These are phyloP conservation scores for Bruguiera gymnorhiza DNA, from an alignment of 345 rosid genomes.

Conservation along the genomic window DNA sequence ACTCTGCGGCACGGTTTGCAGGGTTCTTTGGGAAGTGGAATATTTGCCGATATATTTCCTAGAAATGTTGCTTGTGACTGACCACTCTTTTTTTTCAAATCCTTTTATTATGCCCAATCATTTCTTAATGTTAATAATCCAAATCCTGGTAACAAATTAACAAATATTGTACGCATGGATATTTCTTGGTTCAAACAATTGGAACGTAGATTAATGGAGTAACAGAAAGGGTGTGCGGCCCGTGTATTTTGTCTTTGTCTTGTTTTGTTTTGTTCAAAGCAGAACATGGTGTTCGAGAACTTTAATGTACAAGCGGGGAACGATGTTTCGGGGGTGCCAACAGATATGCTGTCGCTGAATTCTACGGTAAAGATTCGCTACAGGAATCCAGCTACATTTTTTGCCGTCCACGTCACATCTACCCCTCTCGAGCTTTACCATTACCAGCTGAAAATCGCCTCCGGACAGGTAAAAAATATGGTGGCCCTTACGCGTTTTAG, in stretches of 20 bases:
- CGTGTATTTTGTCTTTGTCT: neutral
- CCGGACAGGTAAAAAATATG: constrained; percentile 57
- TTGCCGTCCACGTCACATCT: constrained; percentile 86
- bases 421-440: constrained; percentile 69
- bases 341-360: constrained; percentile 87
- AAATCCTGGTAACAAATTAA: no score
- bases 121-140: neutral
- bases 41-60: neutral
- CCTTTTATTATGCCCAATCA: neutral
- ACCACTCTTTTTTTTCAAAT: constrained; percentile 2
- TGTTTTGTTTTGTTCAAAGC: constrained; percentile 16
- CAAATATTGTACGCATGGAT: no score
- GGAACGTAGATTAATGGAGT: neutral
- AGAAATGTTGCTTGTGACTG: neutral
- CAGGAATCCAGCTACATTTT: constrained; percentile 79
- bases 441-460: constrained; percentile 71
- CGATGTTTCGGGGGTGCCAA: constrained; percentile 78
- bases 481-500: no score
- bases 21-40: constrained; percentile 9
- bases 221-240: neutral
- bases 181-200: no score
- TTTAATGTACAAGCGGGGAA: constrained; percentile 85
- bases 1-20: neutral
- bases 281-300: constrained; percentile 78
- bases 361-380: constrained; percentile 85